Conservation (phyloP, 768 basidiomycete species). For the Tricholoma furcatifolium region DNA sequence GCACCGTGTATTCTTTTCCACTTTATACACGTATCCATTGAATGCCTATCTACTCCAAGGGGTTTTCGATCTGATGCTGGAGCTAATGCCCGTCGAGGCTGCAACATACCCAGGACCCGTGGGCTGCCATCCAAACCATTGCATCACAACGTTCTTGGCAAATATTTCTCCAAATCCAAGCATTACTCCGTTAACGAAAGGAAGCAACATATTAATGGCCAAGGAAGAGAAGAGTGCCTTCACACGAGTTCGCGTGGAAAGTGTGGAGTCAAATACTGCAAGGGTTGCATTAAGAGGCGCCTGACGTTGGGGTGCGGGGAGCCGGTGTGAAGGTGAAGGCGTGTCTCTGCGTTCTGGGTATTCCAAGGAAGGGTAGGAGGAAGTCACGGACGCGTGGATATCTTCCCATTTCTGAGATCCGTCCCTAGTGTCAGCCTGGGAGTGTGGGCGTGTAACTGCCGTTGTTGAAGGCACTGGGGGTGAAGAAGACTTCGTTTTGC, state of each 20-base stretch:
- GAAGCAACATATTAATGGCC: conserved; percentile 81
- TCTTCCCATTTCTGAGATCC: conserved; percentile 75
- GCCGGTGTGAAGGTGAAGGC: conserved; percentile 38
- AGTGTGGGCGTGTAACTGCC: conserved; percentile 30
- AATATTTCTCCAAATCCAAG: conserved; percentile 96
- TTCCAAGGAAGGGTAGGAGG: conserved; percentile 80
- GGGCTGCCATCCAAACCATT: conserved; percentile 49
- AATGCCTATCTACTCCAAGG: conserved; percentile 16
- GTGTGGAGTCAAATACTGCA: conserved; percentile 66
- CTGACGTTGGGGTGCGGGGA: conserved; percentile 20
- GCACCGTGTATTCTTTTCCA: not conserved
- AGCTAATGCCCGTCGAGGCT: conserved; percentile 35
- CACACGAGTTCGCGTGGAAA: conserved; percentile 65
- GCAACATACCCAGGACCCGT: conserved; percentile 34
- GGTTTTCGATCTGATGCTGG: conserved; percentile 11
- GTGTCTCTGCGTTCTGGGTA: conserved; percentile 64
- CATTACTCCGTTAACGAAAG: conserved; percentile 95
- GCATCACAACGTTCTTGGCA: conserved; percentile 71
- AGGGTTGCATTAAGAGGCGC: conserved; percentile 53
- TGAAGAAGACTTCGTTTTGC: conserved; percentile 4
- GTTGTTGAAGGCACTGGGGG: conserved; percentile 16
- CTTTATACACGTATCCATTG: not conserved
- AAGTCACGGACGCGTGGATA: conserved; percentile 53
- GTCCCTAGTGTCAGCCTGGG: conserved; percentile 36
- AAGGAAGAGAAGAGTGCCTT: conserved; percentile 71